Conservation (phyloP, 1,139 yeast genomes). For the Citeromyces siamensis region DNA sequence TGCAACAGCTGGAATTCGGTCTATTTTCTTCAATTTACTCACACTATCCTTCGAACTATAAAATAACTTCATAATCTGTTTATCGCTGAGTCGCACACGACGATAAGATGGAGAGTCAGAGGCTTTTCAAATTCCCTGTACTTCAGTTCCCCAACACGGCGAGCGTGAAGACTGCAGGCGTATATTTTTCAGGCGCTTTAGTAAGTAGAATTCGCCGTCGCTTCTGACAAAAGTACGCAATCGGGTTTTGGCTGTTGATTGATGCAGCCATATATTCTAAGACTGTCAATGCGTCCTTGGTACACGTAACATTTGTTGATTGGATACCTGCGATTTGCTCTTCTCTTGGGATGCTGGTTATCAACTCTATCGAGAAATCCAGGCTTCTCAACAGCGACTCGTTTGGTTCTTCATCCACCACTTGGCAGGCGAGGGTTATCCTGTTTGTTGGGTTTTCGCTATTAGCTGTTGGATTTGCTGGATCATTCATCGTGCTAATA, state of each 20-base stretch:
- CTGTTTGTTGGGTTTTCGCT: constrained; percentile 86
- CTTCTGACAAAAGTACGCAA: constrained; percentile 34
- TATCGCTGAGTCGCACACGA: no score
- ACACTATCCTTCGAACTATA: no score
- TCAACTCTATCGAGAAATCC: constrained; percentile 82
- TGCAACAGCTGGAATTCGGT: no score
- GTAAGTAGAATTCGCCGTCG: constrained; percentile 12
- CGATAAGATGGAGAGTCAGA: constrained; percentile 10
- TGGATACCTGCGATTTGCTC: constrained; percentile 94
- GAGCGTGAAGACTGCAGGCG: constrained; percentile 62
- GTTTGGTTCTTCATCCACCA: constrained; percentile 43
- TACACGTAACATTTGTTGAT: constrained; percentile 83
- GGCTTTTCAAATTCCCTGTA: constrained; percentile 41
- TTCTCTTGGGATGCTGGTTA: constrained; percentile 82
- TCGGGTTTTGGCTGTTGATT: constrained; percentile 82
- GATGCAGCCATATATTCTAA: constrained; percentile 84
- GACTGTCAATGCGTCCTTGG: constrained; percentile 72
- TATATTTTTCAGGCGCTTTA: constrained; percentile 60
- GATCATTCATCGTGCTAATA: constrained; percentile 78
- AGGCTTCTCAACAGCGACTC: constrained; percentile 50
- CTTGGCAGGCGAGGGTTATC: constrained; percentile 91
- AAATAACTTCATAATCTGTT: no score
- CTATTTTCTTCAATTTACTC: no score
- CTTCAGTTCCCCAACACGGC: constrained; percentile 57
- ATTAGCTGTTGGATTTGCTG: constrained; percentile 91